Evolutionary conservation across 1,139 yeast species (phyloP).

Genomic region (Arxiozyma slooffiae): DNA sequence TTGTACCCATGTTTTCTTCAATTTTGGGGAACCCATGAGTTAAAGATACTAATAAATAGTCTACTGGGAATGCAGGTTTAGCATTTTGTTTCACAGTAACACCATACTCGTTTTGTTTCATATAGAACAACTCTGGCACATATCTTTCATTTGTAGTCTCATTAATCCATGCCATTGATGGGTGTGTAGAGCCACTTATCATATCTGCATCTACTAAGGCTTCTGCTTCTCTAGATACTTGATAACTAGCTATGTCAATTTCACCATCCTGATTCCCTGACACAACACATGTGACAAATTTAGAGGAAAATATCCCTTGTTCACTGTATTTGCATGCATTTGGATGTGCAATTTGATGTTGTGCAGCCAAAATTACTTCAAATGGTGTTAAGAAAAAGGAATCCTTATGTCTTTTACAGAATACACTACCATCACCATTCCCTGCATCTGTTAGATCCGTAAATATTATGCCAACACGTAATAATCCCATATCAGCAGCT

Average conservation of each 20-base stretch:
- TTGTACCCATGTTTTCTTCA: constrained; percentile 14
- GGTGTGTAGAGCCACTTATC: constrained; percentile 81
- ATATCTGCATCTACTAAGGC: constrained; percentile 80
- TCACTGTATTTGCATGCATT: constrained; percentile 57
- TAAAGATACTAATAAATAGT: constrained; percentile 75
- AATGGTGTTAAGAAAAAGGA: constrained; percentile 80
- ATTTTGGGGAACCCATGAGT: constrained; percentile 82
- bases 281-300: constrained; percentile 86
- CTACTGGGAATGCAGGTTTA: constrained; percentile 93
- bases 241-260: constrained; percentile 85
- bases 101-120: constrained; percentile 79
- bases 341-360: constrained; percentile 59
- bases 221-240: constrained; percentile 81
- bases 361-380: constrained; percentile 80
- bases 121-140: constrained; percentile 89
- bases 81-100: constrained; percentile 81
- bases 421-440: constrained; percentile 72
- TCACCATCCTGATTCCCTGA: constrained; percentile 81
- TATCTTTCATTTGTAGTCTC: constrained; percentile 61
- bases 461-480: constrained; percentile 72
- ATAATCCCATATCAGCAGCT: constrained; percentile 55
- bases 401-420: constrained; percentile 87
- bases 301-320: constrained; percentile 67
- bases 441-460: constrained; percentile 90
- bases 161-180: constrained; percentile 75